A percentile compares a stretch with the other conserved stretches of the same genome.
phyloP scores from a whole-genome alignment of 495 filamentous ascomycete genomes.

The Usnea hakonensis region DNA sequence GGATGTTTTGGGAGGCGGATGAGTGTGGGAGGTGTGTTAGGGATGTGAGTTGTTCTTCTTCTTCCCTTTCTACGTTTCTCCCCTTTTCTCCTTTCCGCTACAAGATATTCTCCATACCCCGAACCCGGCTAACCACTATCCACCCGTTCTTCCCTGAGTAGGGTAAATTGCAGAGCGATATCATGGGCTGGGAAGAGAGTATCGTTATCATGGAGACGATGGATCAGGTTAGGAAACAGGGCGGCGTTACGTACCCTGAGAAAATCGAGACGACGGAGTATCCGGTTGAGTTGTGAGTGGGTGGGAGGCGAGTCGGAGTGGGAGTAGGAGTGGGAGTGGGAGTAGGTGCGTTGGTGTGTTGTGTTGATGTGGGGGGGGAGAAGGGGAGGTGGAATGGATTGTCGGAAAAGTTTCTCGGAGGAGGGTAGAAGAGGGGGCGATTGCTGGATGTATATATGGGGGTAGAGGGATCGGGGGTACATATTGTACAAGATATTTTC shows the following conservation, averaged over 20 bases:
- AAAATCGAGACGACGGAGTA: slow-evolving; percentile 72
- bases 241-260: slow-evolving; percentile 70
- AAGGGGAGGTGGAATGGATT: not conserved
- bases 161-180: slow-evolving; percentile 65
- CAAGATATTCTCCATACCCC: no score
- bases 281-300: slow-evolving; percentile 26
- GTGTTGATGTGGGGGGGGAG: not conserved
- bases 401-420: not conserved
- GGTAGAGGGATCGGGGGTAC: no score
- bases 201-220: slow-evolving; percentile 89
- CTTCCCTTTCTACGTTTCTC: not conserved
- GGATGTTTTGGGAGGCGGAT: slow-evolving; percentile 96
- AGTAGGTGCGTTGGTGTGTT: no score
- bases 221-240: slow-evolving; percentile 78
- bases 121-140: not conserved
- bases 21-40: slow-evolving; percentile 75
- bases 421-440: no score
- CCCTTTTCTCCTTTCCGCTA: not conserved
- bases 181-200: slow-evolving; percentile 71
- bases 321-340: no score
- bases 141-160: not conserved
- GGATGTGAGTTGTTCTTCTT: slow-evolving; percentile 40
- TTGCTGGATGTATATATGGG: no score
- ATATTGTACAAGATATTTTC: slow-evolving; percentile 10
- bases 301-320: no score